phyloP scores from a whole-genome alignment of 345 rosid species.

The Dovyalis caffra region DNA sequence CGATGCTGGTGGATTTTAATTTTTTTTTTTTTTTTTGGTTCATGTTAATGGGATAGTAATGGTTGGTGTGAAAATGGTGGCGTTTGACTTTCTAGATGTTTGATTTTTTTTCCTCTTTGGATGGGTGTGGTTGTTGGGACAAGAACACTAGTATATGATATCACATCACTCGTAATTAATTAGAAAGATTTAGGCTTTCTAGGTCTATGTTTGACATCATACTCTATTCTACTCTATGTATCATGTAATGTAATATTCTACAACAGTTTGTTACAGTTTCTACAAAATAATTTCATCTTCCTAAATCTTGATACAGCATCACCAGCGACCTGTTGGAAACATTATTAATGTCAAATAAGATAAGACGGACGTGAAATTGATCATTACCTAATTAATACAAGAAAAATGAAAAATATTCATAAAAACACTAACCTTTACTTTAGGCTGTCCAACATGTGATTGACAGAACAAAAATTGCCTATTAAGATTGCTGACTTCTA shows the following conservation, averaged over 20 bases:
- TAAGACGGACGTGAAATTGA: not conserved
- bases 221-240: not conserved
- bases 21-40: not conserved
- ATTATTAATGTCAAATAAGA: conserved; percentile 2
- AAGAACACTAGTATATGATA: not conserved
- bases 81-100: not conserved
- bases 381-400: not conserved
- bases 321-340: conserved; percentile 75
- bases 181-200: not conserved
- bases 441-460: conserved; percentile 94
- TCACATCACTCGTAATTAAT: not conserved
- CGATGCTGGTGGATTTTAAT: conserved; percentile 42
- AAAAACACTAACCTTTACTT: conserved; percentile 69
- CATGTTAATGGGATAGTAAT: not conserved
- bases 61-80: not conserved
- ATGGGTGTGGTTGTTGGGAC: not conserved
- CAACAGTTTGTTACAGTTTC: not conserved
- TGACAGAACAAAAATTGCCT: conserved; percentile 91
- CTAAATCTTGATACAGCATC: conserved; percentile 92
- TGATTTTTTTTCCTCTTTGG: not conserved
- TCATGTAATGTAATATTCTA: not conserved
- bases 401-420: not conserved
- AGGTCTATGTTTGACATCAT: not conserved
- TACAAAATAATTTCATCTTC: not conserved
- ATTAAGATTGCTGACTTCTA: conserved; percentile 98